phyloP scores from a whole-genome alignment of 306 rosid genomes.

The Vachellia pachyceras region DNA sequence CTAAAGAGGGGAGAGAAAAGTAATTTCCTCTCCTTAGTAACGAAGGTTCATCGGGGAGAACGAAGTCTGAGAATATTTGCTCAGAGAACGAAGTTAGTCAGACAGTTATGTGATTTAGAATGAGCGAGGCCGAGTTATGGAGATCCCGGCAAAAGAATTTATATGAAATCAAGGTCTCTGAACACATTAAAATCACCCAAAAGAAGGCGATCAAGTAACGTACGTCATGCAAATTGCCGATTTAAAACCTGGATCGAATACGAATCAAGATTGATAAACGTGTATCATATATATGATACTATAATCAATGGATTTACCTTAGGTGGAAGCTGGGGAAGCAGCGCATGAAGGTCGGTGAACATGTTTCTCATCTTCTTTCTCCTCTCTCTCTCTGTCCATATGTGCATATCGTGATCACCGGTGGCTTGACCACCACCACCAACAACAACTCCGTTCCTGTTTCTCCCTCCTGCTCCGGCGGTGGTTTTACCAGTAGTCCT shows the following conservation, averaged over 20 bases:
- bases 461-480: neutral
- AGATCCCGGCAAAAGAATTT: neutral
- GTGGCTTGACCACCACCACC: conserved; percentile 21
- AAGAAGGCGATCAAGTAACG: neutral
- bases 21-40: neutral
- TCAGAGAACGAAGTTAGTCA: neutral
- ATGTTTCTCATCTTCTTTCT: conserved; percentile 86
- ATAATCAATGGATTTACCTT: conserved; percentile 53
- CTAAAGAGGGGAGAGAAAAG: neutral
- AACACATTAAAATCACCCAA: neutral
- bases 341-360: conserved; percentile 73
- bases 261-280: neutral
- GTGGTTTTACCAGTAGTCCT: neutral
- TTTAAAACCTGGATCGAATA: neutral
- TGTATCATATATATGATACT: neutral
- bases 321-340: conserved; percentile 79
- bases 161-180: neutral
- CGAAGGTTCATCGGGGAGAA: neutral
- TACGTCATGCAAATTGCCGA: neutral
- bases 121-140: neutral
- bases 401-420: conserved; percentile 62
- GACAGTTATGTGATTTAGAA: neutral
- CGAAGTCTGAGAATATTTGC: neutral
- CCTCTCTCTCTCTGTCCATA: conserved; percentile 84
- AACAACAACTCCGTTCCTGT: conserved; percentile 5